phyloP scores from a whole-genome alignment of 202 grass and related monocot species.

The Hordeum pubiflorum region DNA sequence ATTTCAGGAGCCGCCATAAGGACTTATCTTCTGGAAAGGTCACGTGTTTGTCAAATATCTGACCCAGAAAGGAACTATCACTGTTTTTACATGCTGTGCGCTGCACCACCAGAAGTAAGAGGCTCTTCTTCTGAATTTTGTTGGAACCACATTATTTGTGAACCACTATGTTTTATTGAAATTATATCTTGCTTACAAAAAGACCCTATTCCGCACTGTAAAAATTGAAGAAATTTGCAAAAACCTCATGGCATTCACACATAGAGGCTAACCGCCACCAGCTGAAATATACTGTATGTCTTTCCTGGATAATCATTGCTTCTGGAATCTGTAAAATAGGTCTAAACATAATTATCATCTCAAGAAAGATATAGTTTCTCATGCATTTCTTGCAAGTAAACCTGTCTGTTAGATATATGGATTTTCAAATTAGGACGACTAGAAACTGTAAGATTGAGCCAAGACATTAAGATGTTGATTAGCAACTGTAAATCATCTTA shows the following conservation, averaged over 20 bases:
- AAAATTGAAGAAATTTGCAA: background rate
- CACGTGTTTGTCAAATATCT: slow-evolving; percentile 98
- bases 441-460: background rate
- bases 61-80: slow-evolving; percentile 99
- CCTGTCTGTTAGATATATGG: background rate
- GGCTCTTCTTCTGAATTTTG: background rate
- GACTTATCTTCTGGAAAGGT: slow-evolving; percentile 96
- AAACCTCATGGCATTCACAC: background rate
- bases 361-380: background rate
- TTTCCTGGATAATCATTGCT: background rate
- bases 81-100: slow-evolving; percentile 98
- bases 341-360: background rate
- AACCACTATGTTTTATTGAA: too few relatives aligned
- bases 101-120: slow-evolving; percentile 69
- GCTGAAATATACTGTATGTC: background rate
- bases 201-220: background rate
- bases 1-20: slow-evolving; percentile 93
- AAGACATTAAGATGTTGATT: background rate
- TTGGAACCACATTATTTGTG: background rate
- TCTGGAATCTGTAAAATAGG: background rate
- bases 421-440: background rate
- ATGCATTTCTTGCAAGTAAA: slow-evolving; percentile 8
- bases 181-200: too few relatives aligned
- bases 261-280: background rate
- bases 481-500: background rate